Conservation (phyloP, 495 filamentous ascomycete species). For the Rostrohypoxylon terebratum region DNA sequence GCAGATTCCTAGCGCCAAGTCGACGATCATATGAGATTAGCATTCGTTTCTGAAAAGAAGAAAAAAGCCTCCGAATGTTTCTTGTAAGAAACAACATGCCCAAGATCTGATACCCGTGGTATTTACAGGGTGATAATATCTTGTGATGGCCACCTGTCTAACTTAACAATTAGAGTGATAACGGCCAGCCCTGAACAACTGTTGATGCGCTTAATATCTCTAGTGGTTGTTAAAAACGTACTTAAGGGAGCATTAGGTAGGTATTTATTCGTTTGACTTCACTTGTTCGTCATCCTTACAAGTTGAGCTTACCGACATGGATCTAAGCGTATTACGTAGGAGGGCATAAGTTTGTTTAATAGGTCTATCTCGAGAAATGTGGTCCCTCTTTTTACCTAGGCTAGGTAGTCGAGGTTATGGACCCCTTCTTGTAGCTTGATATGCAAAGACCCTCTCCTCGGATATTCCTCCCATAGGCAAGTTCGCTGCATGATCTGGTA, state of each 20-base stretch:
- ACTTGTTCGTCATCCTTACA: slow-evolving; percentile 10
- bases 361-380: slow-evolving; percentile 45
- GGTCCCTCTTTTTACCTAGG: slow-evolving; percentile 35
- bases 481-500: slow-evolving; percentile 42
- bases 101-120: not conserved
- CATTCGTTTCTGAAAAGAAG: slow-evolving; percentile 41
- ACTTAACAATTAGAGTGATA: not conserved
- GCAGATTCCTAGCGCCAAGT: slow-evolving; percentile 42
- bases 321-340: slow-evolving; percentile 38
- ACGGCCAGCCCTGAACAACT: not conserved
- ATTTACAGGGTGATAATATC: not conserved
- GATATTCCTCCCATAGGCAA: slow-evolving; percentile 41
- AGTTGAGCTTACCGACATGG: slow-evolving; percentile 5
- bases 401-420: slow-evolving; percentile 27
- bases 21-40: slow-evolving; percentile 48
- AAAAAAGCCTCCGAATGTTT: slow-evolving; percentile 42
- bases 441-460: slow-evolving; percentile 39
- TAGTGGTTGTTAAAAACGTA: not conserved
- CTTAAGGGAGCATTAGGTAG: no score
- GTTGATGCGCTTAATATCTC: not conserved
- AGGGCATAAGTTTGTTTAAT: slow-evolving; percentile 45
- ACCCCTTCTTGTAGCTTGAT: slow-evolving; percentile 36
- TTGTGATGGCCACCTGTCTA: not conserved
- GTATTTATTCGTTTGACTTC: not conserved
- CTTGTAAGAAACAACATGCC: slow-evolving; percentile 17